A percentile compares a stretch with the other conserved stretches of the same genome.
Evolutionary conservation across 116 monocot genomes (phyloP).

Genomic region (Dioscorea cayenensis): DNA sequence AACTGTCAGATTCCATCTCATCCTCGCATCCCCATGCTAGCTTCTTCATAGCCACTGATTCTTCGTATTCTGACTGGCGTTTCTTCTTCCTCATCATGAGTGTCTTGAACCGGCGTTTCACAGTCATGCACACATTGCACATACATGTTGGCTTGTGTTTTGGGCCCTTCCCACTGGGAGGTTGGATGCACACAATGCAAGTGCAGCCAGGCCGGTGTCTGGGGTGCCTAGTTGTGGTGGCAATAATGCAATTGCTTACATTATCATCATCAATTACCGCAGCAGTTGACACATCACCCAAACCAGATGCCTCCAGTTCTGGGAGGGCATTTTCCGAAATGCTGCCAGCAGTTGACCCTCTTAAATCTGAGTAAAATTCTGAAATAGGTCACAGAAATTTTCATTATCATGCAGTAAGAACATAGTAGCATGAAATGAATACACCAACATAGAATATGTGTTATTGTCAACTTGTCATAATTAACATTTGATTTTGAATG

Average conservation of each 20-base stretch:
- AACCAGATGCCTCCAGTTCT: conserved; percentile 35
- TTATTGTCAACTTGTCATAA: too few species aligned
- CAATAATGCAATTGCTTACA: conserved; percentile 27
- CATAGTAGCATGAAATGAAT: too few species aligned
- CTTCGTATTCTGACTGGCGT: conserved; percentile 66
- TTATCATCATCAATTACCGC: conserved; percentile 38
- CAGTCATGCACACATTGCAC: conserved; percentile 89
- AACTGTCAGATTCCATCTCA: conserved; percentile 29
- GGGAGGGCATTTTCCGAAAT: conserved; percentile 3
- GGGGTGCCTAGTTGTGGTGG: conserved; percentile 72
- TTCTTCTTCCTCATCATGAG: conserved; percentile 86
- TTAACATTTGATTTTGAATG: too few species aligned
- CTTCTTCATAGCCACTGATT: conserved; percentile 56
- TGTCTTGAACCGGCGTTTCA: conserved; percentile 84
- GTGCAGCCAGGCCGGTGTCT: conserved; percentile 87
- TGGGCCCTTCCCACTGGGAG: conserved; percentile 90
- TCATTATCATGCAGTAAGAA: too few species aligned
- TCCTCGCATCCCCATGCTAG: conserved; percentile 25
- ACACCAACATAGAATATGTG: too few species aligned
- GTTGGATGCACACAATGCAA: conserved; percentile 96
- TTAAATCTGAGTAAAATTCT: conserved; percentile 58
- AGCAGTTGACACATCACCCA: conserved; percentile 44
- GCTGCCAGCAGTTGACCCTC: conserved; percentile 46
- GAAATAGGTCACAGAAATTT: too few species aligned
- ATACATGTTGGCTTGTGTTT: conserved; percentile 72